Evolutionary conservation across 1,139 yeast genomes (phyloP).

Genomic region (Blastobotrys ciferrii): DNA sequence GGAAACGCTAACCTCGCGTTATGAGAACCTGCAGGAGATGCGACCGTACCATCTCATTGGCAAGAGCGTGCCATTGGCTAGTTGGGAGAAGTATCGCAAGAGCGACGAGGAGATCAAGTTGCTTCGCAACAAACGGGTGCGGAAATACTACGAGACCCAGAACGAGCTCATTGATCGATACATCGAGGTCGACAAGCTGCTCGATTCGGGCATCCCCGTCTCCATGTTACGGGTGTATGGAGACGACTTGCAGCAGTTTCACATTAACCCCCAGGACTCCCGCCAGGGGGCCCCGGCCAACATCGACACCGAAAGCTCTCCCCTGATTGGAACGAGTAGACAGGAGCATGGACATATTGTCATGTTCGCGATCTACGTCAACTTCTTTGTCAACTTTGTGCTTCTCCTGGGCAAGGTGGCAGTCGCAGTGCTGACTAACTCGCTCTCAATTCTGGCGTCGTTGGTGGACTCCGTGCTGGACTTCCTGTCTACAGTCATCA

Average conservation of each 20-base stretch:
- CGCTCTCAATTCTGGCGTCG: constrained; percentile 75
- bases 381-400: constrained; percentile 59
- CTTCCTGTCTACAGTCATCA: constrained; percentile 70
- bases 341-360: constrained; percentile 48
- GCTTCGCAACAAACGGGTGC: constrained; percentile 29
- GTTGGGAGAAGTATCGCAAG: constrained; percentile 47
- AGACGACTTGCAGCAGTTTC: constrained; percentile 39
- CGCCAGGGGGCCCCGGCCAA: constrained; percentile 55
- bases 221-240: constrained; percentile 64
- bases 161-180: constrained; percentile 59
- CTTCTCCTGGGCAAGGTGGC: constrained; percentile 59
- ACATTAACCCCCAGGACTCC: constrained; percentile 28
- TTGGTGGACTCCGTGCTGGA: constrained; percentile 74
- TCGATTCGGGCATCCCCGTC: constrained; percentile 71
- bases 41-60: constrained; percentile 63
- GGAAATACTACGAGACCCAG: constrained; percentile 42
- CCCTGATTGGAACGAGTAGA: constrained; percentile 45
- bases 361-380: constrained; percentile 60
- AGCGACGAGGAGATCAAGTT: constrained; percentile 31
- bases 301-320: constrained; percentile 55
- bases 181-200: constrained; percentile 58
- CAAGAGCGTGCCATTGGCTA: constrained; percentile 43
- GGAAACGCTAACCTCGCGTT: constrained; percentile 19
- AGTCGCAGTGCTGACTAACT: constrained; percentile 63
- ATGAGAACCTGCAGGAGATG: constrained; percentile 41